Conservation (phyloP, 1,284 basidiomycete genomes). For the Rhodotorula sp. region DNA sequence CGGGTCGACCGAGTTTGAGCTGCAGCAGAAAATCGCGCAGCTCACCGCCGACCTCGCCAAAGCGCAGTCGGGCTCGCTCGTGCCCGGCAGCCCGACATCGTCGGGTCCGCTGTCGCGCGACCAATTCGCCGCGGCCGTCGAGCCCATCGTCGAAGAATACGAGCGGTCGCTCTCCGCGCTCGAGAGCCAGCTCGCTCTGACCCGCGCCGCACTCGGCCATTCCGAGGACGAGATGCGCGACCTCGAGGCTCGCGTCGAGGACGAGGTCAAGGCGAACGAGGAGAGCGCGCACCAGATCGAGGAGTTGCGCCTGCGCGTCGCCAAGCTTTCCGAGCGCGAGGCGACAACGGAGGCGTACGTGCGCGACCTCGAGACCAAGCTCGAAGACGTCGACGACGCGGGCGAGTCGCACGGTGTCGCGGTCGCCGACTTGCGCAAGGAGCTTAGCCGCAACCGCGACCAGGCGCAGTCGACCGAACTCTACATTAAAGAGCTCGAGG, state of each 20-base stretch:
- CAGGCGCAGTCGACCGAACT: slow-evolving; percentile 67
- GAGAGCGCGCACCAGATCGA: slow-evolving; percentile 77
- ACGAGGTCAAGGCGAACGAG: slow-evolving; percentile 65
- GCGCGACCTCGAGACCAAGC: slow-evolving; percentile 79
- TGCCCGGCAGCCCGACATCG: background rate
- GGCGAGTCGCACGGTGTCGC: slow-evolving; percentile 72
- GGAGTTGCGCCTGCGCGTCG: slow-evolving; percentile 75
- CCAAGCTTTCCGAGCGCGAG: slow-evolving; percentile 83
- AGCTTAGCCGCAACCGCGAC: slow-evolving; percentile 76
- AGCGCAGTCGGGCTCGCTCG: slow-evolving; percentile 30
- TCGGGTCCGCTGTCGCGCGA: slow-evolving; percentile 26
- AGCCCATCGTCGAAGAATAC: slow-evolving; percentile 97
- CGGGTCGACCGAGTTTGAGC: slow-evolving; percentile 62
- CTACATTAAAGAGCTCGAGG: slow-evolving; percentile 89
- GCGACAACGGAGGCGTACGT: slow-evolving; percentile 90
- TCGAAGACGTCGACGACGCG: slow-evolving; percentile 77
- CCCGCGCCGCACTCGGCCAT: slow-evolving; percentile 80
- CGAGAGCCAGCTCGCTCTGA: slow-evolving; percentile 89
- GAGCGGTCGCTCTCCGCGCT: slow-evolving; percentile 95
- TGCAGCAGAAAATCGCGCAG: slow-evolving; percentile 79
- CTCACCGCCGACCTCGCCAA: slow-evolving; percentile 74
- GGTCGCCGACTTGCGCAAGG: slow-evolving; percentile 77
- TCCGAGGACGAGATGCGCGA: slow-evolving; percentile 90
- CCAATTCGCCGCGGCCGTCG: slow-evolving; percentile 87
- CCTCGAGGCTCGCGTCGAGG: slow-evolving; percentile 73